Conservation (phyloP, 2,329 filamentous ascomycete species). For the Metarhizium album region DNA sequence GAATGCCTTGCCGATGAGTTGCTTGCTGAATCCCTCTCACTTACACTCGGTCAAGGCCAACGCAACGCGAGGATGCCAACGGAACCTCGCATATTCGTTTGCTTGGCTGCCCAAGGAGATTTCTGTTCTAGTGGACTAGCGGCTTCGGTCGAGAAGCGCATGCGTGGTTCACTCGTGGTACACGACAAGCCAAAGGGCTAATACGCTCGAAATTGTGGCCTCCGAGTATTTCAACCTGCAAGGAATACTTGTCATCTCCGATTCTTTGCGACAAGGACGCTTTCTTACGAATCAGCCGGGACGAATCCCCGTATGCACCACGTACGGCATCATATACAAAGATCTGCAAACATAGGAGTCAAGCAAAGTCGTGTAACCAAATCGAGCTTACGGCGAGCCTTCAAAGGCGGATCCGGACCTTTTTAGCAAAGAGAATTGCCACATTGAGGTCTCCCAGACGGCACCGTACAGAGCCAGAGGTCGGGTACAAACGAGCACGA, state of each 20-base stretch:
- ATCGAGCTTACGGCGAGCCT: neutral
- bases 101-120: neutral
- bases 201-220: neutral
- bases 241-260: neutral
- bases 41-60: neutral
- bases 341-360: neutral
- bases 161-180: neutral
- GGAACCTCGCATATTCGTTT: neutral
- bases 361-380: neutral
- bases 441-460: neutral
- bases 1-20: neutral
- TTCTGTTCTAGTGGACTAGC: neutral
- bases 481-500: neutral
- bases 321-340: neutral
- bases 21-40: neutral
- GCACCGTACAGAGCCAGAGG: neutral
- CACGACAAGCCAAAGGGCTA: neutral
- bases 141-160: neutral
- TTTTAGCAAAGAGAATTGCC: neutral
- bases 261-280: neutral
- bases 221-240: neutral
- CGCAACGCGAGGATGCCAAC: neutral
- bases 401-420: neutral
- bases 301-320: neutral
- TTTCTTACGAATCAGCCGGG: neutral